Evolutionary conservation across 1,284 basidiomycete species (phyloP).

Genomic region (Malassezia cuniculi): DNA sequence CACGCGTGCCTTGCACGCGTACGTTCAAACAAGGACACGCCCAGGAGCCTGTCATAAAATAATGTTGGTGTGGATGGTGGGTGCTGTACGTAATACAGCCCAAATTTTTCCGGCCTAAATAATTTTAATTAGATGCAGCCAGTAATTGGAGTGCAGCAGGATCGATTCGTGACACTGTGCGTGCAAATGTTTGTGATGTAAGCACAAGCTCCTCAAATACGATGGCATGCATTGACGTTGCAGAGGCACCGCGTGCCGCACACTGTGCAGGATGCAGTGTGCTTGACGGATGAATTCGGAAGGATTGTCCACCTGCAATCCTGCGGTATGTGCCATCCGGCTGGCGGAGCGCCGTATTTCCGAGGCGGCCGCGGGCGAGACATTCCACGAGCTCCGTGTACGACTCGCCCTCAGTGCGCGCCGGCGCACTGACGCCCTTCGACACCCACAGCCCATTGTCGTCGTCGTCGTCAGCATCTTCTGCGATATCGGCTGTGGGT

Average conservation of each 20-base stretch:
- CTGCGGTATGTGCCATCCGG: conserved; percentile 25
- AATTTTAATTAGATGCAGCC: neutral
- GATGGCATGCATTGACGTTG: conserved; percentile 18
- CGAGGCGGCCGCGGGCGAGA: conserved; percentile 22
- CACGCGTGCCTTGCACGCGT: neutral
- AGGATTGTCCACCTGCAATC: conserved; percentile 17
- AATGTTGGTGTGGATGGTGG: too few species aligned
- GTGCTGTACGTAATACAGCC: too few species aligned
- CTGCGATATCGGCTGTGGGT: neutral
- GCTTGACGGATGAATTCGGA: conserved; percentile 38
- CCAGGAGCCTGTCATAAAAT: too few species aligned
- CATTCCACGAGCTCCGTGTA: conserved; percentile 22
- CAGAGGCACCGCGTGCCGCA: conserved; percentile 8
- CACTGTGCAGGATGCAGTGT: conserved; percentile 20
- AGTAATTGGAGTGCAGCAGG: conserved; percentile 29
- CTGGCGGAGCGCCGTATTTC: conserved; percentile 26
- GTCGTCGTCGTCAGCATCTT: conserved; percentile 7
- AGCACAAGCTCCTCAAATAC: conserved; percentile 42
- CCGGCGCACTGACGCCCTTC: neutral
- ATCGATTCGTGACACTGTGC: conserved; percentile 34
- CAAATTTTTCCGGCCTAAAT: too few species aligned
- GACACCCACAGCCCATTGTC: conserved; percentile 5
- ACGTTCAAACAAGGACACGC: conserved; percentile 8
- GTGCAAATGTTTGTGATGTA: conserved; percentile 36
- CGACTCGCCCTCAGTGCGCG: conserved; percentile 3